Base-by-base conservation (phyloP, 257 asterid species). In the Plantago elongata region DNA sequence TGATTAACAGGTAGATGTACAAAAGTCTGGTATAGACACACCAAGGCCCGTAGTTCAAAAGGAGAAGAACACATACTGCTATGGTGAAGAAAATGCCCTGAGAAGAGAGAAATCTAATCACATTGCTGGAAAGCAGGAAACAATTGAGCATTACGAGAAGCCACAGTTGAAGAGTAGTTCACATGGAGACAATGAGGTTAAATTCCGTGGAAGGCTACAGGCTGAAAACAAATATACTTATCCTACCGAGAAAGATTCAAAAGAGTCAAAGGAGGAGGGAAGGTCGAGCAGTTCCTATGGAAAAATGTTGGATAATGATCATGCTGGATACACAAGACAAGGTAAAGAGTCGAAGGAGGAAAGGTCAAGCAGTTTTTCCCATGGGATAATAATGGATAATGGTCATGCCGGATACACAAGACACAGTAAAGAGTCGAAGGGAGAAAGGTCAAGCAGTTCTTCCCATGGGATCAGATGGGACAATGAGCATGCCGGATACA, bases 361-460 rank as follows among this genome's bases (percentile, higher is more conserved):
- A 34, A 34, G 40, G 40, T 34, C 40, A 50, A 69, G 74, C 71
- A 60, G 60, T 37, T 60, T 83, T 66, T 81, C 86, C 48, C 71
- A 49, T n/a, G 63, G 73, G 66, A 74, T 70, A 60, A 55, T 54
- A 40, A 47, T 46, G 65, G 80, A 76, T 60, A 51, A 63, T 72
- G 71, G 65, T 61, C 74, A 70, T 45, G 8, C 34, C 56, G 77
- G 74, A 67, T 51, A 65, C 66, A 16, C 46, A 12, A 49, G 51
- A 61, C 75, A 66, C 38, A 71, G 68, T 34, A 61, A 69, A 80
- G 67, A 69, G 34, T 4, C 43, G 54, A 81, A 69, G 77, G 69
- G 42, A 44, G 80, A 72, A 66, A 86, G 68, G 68, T 63, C 77
- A 54, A 71, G 75, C 73, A 60, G 63, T 38, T 62, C 87, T 68